Conservation (phyloP, 805 yeast genomes). For the Kodamaea jinghongensis region DNA sequence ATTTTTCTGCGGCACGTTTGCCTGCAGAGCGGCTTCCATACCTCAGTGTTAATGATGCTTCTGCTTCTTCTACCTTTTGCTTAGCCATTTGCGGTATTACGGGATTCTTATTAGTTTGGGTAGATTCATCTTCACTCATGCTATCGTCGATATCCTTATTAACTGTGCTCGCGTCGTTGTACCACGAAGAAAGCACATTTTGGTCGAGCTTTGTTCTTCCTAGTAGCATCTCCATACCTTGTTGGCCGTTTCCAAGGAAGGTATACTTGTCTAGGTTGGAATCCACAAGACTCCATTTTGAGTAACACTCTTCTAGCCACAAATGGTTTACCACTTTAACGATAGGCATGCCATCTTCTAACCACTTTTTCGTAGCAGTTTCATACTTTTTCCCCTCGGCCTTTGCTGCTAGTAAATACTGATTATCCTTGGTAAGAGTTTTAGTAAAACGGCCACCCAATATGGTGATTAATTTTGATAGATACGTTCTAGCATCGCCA, state of each 20-base stretch:
- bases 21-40: conserved; percentile 55
- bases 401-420: conserved; percentile 68
- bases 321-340: conserved; percentile 68
- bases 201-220: conserved; percentile 51
- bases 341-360: conserved; percentile 19
- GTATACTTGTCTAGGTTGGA: conserved; percentile 46
- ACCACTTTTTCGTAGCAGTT: conserved; percentile 68
- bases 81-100: conserved; percentile 13
- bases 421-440: conserved; percentile 60
- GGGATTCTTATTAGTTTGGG: conserved; percentile 12
- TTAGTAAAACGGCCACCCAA: conserved; percentile 78
- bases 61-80: conserved; percentile 10
- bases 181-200: conserved; percentile 40
- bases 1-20: conserved; percentile 58
- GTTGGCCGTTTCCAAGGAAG: conserved; percentile 40
- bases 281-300: conserved; percentile 55
- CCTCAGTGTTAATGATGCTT: conserved; percentile 5
- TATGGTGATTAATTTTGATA: conserved; percentile 58
- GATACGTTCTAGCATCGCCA: conserved; percentile 78
- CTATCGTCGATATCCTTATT: conserved; percentile 27
- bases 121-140: conserved; percentile 24
- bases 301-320: conserved; percentile 84
- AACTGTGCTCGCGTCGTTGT: conserved; percentile 13
- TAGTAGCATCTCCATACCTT: conserved; percentile 43
- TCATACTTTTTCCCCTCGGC: conserved; percentile 71